Conservation (phyloP, 2,329 filamentous ascomycete genomes). For the Grosmannia clavigera region DNA sequence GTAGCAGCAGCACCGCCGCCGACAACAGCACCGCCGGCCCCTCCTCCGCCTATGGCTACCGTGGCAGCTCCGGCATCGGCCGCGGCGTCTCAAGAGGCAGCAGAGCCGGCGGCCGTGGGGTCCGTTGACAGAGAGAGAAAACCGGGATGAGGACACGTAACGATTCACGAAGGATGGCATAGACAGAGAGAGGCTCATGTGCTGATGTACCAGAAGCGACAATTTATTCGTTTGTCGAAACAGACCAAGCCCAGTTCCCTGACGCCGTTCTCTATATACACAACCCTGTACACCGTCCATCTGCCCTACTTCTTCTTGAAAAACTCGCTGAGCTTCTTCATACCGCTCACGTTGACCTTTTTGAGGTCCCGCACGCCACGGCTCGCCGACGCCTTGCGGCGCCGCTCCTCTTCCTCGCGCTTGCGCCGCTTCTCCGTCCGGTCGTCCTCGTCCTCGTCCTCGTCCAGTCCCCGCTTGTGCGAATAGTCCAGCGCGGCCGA, state of each 20-base stretch:
- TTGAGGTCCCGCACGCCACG: conserved; percentile 66
- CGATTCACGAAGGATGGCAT: not conserved
- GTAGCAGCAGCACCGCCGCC: not conserved
- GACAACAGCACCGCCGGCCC: not conserved
- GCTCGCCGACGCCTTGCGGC: conserved; percentile 64
- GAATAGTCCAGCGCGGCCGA: conserved; percentile 54
- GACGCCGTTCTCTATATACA: not conserved
- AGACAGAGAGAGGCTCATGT: not conserved
- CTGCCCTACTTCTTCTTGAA: conserved; percentile 56
- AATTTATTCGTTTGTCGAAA: no score
- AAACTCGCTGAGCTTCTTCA: conserved; percentile 96
- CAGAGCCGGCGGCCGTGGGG: conserved; percentile 21
- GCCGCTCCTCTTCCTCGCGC: conserved; percentile 80
- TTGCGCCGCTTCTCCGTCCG: conserved; percentile 71
- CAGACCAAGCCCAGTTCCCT: not conserved
- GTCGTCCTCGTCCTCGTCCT: conserved; percentile 53
- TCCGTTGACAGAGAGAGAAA: not conserved
- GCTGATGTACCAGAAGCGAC: no score
- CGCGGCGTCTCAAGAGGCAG: conserved; percentile 36
- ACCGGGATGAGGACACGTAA: not conserved
- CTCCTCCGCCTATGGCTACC: not conserved
- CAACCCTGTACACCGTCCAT: not conserved
- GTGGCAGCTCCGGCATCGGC: conserved; percentile 26
- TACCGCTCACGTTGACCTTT: conserved; percentile 83
- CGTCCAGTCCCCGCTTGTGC: conserved; percentile 49